These are phyloP conservation scores for Sarocladiaceae sp. DNA, from an alignment of 2,329 filamentous ascomycete species.

Conservation along the genomic window DNA sequence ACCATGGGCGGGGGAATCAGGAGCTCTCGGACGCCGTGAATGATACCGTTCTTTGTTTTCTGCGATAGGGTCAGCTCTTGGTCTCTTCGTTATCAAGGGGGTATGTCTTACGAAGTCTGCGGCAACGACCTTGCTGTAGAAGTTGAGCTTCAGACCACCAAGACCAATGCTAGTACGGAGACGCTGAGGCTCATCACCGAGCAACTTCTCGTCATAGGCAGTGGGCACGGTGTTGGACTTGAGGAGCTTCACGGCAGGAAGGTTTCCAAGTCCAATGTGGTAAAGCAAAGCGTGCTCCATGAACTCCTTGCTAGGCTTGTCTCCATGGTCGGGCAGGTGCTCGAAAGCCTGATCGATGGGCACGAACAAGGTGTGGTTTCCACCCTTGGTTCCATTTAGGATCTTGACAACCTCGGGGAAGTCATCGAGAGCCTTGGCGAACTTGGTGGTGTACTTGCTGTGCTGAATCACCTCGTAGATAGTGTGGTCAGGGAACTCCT, in stretches of 20 bases:
- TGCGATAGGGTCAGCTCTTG: conserved; percentile 23
- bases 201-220: conserved; percentile 49
- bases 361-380: conserved; percentile 76
- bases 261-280: conserved; percentile 66
- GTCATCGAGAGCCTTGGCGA: conserved; percentile 70
- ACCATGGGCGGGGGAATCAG: conserved; percentile 71
- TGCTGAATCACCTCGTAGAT: conserved; percentile 76
- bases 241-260: conserved; percentile 63
- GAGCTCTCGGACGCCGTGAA: conserved; percentile 72
- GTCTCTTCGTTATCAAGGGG: not conserved
- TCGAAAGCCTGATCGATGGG: conserved; percentile 75
- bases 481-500: conserved; percentile 58
- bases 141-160: conserved; percentile 68
- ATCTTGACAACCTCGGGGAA: conserved; percentile 66
- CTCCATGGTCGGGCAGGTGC: conserved; percentile 43
- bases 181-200: conserved; percentile 67
- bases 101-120: conserved; percentile 59
- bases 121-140: conserved; percentile 66
- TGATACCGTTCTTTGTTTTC: conserved; percentile 73
- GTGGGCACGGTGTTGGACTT: conserved; percentile 72
- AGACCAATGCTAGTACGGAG: conserved; percentile 62
- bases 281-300: conserved; percentile 69
- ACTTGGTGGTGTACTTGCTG: conserved; percentile 72
- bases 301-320: conserved; percentile 65
- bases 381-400: conserved; percentile 57